Evolutionary conservation across 345 rosid genomes (phyloP).

Genomic region (Dovyalis caffra): DNA sequence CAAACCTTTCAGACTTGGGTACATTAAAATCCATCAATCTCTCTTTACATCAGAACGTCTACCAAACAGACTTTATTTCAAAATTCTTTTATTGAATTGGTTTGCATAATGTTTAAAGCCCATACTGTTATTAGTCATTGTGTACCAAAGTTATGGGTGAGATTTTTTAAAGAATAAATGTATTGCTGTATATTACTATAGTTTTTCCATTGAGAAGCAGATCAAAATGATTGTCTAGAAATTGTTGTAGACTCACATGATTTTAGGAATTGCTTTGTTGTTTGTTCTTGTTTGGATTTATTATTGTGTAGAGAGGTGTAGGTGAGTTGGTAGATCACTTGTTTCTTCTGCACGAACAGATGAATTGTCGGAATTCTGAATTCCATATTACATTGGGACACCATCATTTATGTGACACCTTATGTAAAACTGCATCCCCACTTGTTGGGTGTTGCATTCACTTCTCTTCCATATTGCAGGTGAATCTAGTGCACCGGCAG

Average conservation of each 20-base stretch:
- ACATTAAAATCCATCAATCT: slow-evolving; percentile 2
- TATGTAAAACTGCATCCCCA: background rate
- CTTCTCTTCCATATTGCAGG: slow-evolving; percentile 11
- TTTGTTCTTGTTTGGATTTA: background rate
- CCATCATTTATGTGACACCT: background rate
- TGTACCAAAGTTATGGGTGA: background rate
- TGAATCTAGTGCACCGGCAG: slow-evolving; percentile 26
- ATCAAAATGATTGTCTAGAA: background rate
- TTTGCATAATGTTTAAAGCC: background rate
- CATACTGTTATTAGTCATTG: background rate
- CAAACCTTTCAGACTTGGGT: background rate
- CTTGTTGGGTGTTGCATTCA: slow-evolving; percentile 3
- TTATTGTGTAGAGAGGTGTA: background rate
- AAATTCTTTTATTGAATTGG: background rate
- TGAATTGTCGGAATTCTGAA: background rate
- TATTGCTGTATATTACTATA: background rate
- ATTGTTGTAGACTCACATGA: background rate
- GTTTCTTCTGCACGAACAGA: background rate
- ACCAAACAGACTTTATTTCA: background rate
- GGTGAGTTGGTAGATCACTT: background rate
- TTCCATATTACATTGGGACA: background rate
- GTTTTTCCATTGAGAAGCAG: too few species aligned
- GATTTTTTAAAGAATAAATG: background rate
- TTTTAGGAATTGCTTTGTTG: background rate
- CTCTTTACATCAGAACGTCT: background rate